Conservation (phyloP, 169 alveolate species). For the Eimeria praecox region DNA sequence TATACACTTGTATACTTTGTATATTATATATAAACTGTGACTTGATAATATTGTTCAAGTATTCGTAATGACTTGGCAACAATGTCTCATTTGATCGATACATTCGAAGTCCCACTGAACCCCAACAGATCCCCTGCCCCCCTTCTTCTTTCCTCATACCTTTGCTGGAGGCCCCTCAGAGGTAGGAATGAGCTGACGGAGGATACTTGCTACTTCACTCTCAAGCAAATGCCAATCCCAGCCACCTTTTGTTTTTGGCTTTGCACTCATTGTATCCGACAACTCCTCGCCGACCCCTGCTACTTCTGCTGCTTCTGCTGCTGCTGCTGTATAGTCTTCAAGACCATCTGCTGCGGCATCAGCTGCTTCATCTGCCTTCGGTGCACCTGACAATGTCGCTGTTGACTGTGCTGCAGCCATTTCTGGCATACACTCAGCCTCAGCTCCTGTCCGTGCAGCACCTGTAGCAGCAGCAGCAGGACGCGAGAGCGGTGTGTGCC, state of each 20-base stretch:
- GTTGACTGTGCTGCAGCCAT: background rate
- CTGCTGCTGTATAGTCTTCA: background rate
- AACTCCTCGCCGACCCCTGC: background rate
- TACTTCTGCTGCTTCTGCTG: constrained; percentile 13
- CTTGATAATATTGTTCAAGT: too few relatives aligned
- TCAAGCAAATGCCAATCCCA: constrained; percentile 71
- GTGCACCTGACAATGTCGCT: background rate
- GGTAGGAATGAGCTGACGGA: constrained; percentile 19
- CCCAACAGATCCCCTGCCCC: background rate
- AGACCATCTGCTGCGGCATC: background rate
- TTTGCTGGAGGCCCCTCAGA: constrained; percentile 71
- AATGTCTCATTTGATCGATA: background rate
- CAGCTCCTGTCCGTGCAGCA: background rate
- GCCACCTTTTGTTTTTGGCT: background rate
- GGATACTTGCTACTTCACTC: constrained; percentile 42
- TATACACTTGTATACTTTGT: background rate
- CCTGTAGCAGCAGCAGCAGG: constrained; percentile 11
- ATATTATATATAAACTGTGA: too few relatives aligned
- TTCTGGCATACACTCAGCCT: background rate
- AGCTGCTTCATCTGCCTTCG: background rate
- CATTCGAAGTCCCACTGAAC: background rate
- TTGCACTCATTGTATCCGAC: background rate
- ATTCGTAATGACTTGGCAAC: background rate
- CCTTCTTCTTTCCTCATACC: background rate
- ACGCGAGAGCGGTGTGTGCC: constrained; percentile 41